Conservation (phyloP, 108 stramenopile species). For the Mediolabrus comicus region DNA sequence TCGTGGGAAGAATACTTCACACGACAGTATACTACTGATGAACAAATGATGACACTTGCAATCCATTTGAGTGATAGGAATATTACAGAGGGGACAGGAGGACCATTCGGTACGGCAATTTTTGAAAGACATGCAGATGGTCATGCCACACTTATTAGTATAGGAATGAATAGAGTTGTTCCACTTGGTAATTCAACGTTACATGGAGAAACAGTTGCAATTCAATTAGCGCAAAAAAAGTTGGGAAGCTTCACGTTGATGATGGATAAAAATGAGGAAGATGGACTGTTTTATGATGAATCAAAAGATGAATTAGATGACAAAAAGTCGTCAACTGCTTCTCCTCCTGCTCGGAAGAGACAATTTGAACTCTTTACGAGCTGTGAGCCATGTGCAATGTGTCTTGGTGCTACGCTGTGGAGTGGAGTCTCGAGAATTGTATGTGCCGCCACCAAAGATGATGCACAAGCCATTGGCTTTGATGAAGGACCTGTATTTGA, state of each 20-base stretch:
- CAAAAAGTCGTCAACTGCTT: background rate
- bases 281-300: constrained; percentile 22
- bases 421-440: constrained; percentile 79
- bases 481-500: constrained; percentile 87
- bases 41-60: constrained; percentile 85
- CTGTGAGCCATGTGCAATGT: constrained; percentile 87
- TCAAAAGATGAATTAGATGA: background rate
- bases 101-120: constrained; percentile 84
- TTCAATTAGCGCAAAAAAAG: constrained; percentile 77
- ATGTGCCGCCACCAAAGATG: constrained; percentile 76
- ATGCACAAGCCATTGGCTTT: constrained; percentile 87
- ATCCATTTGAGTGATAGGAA: constrained; percentile 68
- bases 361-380: constrained; percentile 75
- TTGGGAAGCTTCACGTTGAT: constrained; percentile 55
- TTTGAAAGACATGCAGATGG: constrained; percentile 62
- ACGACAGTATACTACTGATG: constrained; percentile 54
- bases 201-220: constrained; percentile 88
- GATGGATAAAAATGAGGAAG: constrained; percentile 21
- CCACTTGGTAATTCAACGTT: constrained; percentile 73
- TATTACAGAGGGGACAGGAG: constrained; percentile 67
- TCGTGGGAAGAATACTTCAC: constrained; percentile 46
- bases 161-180: constrained; percentile 81
- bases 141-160: constrained; percentile 49
- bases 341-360: constrained; percentile 1
- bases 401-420: constrained; percentile 85